Percentiles rank a stretch among this genome's conserved stretches.
Evolutionary conservation across 805 yeast genomes (phyloP).

Genomic region (Cyberlindnera misumaiensis): DNA sequence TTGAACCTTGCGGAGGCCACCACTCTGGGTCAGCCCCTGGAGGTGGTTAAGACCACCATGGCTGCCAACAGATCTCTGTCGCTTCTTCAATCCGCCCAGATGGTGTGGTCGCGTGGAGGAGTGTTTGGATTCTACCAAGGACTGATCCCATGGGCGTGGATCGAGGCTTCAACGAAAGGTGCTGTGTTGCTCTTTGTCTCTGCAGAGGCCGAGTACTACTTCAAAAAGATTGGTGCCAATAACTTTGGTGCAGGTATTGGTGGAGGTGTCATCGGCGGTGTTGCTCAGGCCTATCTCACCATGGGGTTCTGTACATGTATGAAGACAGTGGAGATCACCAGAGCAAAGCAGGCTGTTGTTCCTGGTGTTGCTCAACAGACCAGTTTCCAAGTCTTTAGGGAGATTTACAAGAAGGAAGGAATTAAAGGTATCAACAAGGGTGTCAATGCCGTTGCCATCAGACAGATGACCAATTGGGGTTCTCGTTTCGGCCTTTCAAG

Average conservation of each 20-base stretch:
- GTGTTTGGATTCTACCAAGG: slow-evolving; percentile 92
- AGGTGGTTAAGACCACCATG: slow-evolving; percentile 95
- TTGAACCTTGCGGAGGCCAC: slow-evolving; percentile 89
- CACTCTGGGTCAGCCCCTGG: slow-evolving; percentile 94
- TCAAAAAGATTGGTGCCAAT: slow-evolving; percentile 58
- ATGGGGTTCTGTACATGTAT: slow-evolving; percentile 99
- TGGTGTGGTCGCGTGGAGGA: slow-evolving; percentile 94
- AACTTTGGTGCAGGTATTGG: slow-evolving; percentile 84
- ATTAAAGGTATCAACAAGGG: slow-evolving; percentile 94
- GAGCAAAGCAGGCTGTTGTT: slow-evolving; percentile 65
- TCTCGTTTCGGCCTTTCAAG: slow-evolving; percentile 91
- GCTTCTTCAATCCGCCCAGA: slow-evolving; percentile 57
- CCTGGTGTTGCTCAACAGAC: slow-evolving; percentile 67
- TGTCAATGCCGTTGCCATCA: slow-evolving; percentile 96
- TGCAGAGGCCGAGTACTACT: slow-evolving; percentile 82
- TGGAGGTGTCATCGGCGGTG: slow-evolving; percentile 95
- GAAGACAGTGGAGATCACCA: slow-evolving; percentile 97
- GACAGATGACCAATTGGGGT: slow-evolving; percentile 99
- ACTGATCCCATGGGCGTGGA: slow-evolving; percentile 99
- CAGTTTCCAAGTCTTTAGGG: slow-evolving; percentile 79
- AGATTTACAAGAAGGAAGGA: slow-evolving; percentile 81
- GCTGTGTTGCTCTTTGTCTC: slow-evolving; percentile 91
- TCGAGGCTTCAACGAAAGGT: slow-evolving; percentile 98
- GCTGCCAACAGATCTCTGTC: slow-evolving; percentile 85
- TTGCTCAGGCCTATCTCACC: slow-evolving; percentile 92